Evolutionary conservation across 768 basidiomycete species (phyloP), one percentile per base, ranked within the genome.

Genomic region (Multifurca ochricompacta): DNA sequence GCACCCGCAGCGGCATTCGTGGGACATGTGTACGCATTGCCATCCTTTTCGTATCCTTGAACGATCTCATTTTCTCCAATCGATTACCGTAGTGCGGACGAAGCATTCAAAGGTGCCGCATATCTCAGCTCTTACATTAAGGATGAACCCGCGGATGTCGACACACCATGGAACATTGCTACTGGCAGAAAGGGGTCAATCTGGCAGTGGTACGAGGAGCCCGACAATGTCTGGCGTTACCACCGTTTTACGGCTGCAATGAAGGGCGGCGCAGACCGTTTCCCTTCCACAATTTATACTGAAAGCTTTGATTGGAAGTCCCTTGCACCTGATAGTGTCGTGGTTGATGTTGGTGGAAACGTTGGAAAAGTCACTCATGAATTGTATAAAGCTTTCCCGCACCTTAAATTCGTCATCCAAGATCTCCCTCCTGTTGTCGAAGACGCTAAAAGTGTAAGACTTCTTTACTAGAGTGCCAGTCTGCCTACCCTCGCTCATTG

Each of bases 281-380:
- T 48, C 47, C 34, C 47, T 44, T 13, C 52, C 6, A 32, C 21
- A 9, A 25, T 28, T 6, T 50, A 44, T 18, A 42, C 45, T 6
- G 49, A 47, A 18, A 25, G 62, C 0, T 73, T 66, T 47, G 66
- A 70, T 6, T 76, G 73, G 74, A 62, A 58, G 0, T 40, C 60
- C 18, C 59, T 72, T 4, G 53, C 63, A 13, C 10, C 34, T 4
- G 67, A 64, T 11, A 59, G 69, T 4, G 60, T 62, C 3, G 63
- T 76, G 16, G 71, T 71, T 48, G 74, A 76, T 60, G 65, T 75
- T 11, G 74, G 71, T 13, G 70, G 73, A 5, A 69, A 70, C 6
- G 65, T 69, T 39, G 75, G 75, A 1, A 70, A 71, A 40, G 60
- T 68, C 16, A 63, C 68, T 2, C 63, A 75, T 37, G 54, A 58